Percentiles rank a stretch among this genome's conserved stretches.
Conservation (phyloP, 2,329 filamentous ascomycete genomes). For the Fonsecaea monophora region DNA sequence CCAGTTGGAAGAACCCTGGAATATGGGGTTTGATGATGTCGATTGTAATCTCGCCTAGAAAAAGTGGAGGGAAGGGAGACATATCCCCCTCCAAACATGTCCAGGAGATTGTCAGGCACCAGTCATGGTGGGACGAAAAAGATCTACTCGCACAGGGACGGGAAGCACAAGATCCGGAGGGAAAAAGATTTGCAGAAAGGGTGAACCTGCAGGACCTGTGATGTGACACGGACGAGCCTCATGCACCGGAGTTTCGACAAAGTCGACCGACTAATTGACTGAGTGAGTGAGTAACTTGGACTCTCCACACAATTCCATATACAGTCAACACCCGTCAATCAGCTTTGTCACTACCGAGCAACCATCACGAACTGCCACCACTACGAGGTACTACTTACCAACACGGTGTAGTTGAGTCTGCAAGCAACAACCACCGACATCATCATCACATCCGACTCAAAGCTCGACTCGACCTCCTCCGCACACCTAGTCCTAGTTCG, state of each 20-base stretch:
- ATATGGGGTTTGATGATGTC: not conserved
- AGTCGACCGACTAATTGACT: not conserved
- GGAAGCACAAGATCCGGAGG: constrained; percentile 1
- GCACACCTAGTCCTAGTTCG: not conserved
- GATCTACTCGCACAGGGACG: not conserved
- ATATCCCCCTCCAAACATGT: not conserved
- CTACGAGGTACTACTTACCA: not conserved
- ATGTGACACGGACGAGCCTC: not conserved
- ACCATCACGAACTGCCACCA: not conserved
- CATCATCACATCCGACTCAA: not conserved
- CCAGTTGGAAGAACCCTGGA: not conserved
- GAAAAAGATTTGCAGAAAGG: not conserved
- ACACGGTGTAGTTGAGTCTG: not conserved
- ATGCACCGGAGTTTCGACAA: not conserved
- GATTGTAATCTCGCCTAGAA: not conserved
- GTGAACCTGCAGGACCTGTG: not conserved
- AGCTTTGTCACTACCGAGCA: not conserved
- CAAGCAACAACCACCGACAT: not conserved
- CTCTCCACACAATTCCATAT: not conserved
- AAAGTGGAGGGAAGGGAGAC: not conserved
- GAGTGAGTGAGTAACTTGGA: too few relatives aligned
- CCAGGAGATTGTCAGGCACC: constrained; percentile 9
- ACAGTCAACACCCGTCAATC: not conserved
- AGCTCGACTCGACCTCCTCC: not conserved
- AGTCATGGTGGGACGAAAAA: not conserved